Evolutionary conservation across 2,329 filamentous ascomycete genomes (phyloP), one percentile per base, ranked within the genome.

Genomic region (Aschersonia sp.): DNA sequence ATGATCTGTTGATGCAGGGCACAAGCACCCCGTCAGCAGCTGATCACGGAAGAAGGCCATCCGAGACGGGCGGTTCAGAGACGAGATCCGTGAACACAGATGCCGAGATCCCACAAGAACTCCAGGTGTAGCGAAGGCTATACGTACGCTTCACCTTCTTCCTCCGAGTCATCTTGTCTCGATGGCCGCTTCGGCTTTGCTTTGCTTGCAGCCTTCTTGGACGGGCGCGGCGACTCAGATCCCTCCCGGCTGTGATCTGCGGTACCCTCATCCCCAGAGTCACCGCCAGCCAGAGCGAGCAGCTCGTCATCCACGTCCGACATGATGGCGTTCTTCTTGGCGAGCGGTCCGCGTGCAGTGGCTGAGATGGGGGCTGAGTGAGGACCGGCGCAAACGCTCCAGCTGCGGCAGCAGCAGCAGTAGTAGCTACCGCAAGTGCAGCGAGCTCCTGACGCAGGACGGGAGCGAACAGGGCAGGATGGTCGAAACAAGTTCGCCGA

Each of bases 291-390:
- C 54, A 97, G 81, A 60, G 87, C 89, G 54, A 97, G 83, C 55
- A 97, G 81, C 70, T 96, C 90, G 58, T 90, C 88, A 62, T 97
- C 90, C 55, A 96, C 77, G 61, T 90, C 86, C 49, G 86, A 84
- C 88, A 95, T 94, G 58, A 30, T 43, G 42, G 31, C 6, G 8
- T 12, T 10, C 11, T 42, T 9, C 9, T 42, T 42, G 40, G 22
- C 11, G 40, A 5, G n/a, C 40, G 5, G n/a, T 29, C 4, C 22
- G 4, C 22, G 22, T 22, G 22, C 22, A 3, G 2, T 22, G 22
- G 22, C 22, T 22, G 22, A 22, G 22, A 22, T 22, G 22, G 22
- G 22, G 22, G 22, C 22, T 22, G 22, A 22, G 22, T 2, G 22
- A 22, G 22, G 22, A 22, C 22, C 22, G 22, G 22, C 22, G 22